These are phyloP conservation scores for Quillaja saponaria DNA, from an alignment of 306 rosid genomes.

Conservation along the genomic window DNA sequence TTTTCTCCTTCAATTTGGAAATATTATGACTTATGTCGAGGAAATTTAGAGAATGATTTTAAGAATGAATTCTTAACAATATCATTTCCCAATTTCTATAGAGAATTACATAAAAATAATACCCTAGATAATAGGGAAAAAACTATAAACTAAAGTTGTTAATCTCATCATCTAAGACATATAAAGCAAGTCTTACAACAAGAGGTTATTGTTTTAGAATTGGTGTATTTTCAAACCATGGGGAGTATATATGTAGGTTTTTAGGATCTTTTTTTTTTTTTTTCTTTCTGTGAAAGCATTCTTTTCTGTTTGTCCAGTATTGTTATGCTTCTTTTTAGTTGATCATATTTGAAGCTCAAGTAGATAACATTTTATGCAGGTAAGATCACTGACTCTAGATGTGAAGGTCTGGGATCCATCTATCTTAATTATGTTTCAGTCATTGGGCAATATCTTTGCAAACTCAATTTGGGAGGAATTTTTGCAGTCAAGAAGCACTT, in stretches of 20 bases:
- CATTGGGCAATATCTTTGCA: slow-evolving; percentile 62
- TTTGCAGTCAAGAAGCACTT: slow-evolving; percentile 44
- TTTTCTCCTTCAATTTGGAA: too few species aligned
- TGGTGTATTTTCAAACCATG: neutral
- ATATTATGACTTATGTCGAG: too few species aligned
- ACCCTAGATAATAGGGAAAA: neutral
- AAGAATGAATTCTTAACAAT: slow-evolving; percentile 1
- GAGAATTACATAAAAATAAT: slow-evolving; percentile 6
- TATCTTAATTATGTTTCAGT: slow-evolving; percentile 59
- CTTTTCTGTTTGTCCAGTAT: neutral
- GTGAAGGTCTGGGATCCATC: slow-evolving; percentile 80
- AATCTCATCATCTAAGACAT: slow-evolving; percentile 17
- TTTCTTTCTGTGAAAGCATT: neutral
- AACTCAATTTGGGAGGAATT: slow-evolving; percentile 83
- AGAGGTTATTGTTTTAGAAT: neutral
- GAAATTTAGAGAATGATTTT: too few species aligned
- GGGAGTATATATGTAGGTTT: neutral
- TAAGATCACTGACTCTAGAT: slow-evolving; percentile 80
- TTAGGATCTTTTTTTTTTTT: neutral
- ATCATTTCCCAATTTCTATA: slow-evolving; percentile 2
- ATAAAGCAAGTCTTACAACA: slow-evolving; percentile 1
- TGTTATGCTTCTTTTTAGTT: slow-evolving; percentile 13
- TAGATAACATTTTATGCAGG: slow-evolving; percentile 48
- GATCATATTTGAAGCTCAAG: slow-evolving; percentile 31
- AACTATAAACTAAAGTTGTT: neutral